These are phyloP conservation scores for Prunus salicina DNA, from an alignment of 306 rosid species.

Conservation along the genomic window DNA sequence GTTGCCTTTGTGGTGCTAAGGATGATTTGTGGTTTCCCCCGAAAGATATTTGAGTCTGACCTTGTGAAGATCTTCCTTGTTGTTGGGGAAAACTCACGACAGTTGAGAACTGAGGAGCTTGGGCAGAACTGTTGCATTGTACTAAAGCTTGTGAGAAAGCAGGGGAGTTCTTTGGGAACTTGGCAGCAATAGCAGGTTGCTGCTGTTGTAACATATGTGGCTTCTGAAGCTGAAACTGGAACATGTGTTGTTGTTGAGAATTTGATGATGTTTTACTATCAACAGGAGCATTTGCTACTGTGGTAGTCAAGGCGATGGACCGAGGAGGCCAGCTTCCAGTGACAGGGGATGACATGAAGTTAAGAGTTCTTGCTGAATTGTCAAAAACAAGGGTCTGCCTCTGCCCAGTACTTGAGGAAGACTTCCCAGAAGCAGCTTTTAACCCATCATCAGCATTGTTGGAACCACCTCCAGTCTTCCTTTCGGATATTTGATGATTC, in stretches of 20 bases:
- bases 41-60: conserved; percentile 66
- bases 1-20: conserved; percentile 35
- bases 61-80: conserved; percentile 47
- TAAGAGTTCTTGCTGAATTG: conserved; percentile 56
- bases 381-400: conserved; percentile 66
- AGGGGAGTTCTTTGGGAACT: conserved; percentile 37
- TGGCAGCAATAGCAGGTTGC: conserved; percentile 36
- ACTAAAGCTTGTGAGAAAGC: conserved; percentile 39
- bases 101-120: conserved; percentile 37
- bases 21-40: conserved; percentile 48
- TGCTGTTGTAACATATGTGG: conserved; percentile 45
- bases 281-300: conserved; percentile 35
- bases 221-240: conserved; percentile 47
- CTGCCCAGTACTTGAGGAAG: conserved; percentile 37
- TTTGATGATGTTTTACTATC: conserved; percentile 29
- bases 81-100: conserved; percentile 34
- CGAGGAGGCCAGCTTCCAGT: conserved; percentile 48
- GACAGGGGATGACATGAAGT: conserved; percentile 46
- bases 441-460: conserved; percentile 40
- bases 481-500: conserved; percentile 38
- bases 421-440: conserved; percentile 46
- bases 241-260: conserved; percentile 48
- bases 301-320: conserved; percentile 33
- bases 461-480: conserved; percentile 42
- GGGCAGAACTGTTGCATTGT: conserved; percentile 40